Conservation (phyloP, 495 filamentous ascomycete genomes). For the Aspergillus carlsbadensis region DNA sequence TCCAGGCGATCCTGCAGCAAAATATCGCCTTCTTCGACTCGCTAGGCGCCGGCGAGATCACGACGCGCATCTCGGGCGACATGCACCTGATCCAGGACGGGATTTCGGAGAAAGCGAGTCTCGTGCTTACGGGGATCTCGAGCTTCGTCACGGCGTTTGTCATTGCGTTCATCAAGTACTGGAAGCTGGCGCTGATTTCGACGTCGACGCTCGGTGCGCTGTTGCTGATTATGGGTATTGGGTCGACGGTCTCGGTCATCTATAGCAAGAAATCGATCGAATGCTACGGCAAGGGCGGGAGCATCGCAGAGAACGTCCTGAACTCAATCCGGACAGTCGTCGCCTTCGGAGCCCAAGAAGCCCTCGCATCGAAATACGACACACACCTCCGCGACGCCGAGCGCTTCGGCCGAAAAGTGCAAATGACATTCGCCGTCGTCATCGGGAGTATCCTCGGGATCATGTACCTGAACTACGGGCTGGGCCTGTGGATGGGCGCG, state of each 20-base stretch:
- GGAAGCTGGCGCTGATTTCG: slow-evolving; percentile 81
- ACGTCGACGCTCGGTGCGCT: slow-evolving; percentile 73
- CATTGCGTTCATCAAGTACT: slow-evolving; percentile 81
- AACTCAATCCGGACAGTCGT: slow-evolving; percentile 87
- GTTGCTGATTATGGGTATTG: slow-evolving; percentile 65
- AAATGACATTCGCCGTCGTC: slow-evolving; percentile 69
- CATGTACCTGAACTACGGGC: slow-evolving; percentile 86
- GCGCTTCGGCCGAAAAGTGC: slow-evolving; percentile 70
- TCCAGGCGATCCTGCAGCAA: slow-evolving; percentile 78
- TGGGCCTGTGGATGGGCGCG: slow-evolving; percentile 94
- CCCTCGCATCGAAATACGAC: slow-evolving; percentile 81
- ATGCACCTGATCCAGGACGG: slow-evolving; percentile 86
- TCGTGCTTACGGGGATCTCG: slow-evolving; percentile 69
- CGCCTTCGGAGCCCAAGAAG: slow-evolving; percentile 88
- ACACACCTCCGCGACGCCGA: slow-evolving; percentile 67
- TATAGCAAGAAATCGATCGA: slow-evolving; percentile 72
- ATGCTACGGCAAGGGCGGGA: slow-evolving; percentile 78
- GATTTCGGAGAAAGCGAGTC: slow-evolving; percentile 82
- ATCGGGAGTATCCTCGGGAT: slow-evolving; percentile 75
- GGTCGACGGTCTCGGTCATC: slow-evolving; percentile 70
- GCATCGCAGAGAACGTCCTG: slow-evolving; percentile 91
- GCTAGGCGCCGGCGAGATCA: slow-evolving; percentile 87
- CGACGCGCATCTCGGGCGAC: slow-evolving; percentile 86
- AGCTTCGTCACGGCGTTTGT: slow-evolving; percentile 88
- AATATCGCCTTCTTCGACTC: slow-evolving; percentile 94